phyloP scores from a whole-genome alignment of 257 asterid species.

The Solanum okadae region DNA sequence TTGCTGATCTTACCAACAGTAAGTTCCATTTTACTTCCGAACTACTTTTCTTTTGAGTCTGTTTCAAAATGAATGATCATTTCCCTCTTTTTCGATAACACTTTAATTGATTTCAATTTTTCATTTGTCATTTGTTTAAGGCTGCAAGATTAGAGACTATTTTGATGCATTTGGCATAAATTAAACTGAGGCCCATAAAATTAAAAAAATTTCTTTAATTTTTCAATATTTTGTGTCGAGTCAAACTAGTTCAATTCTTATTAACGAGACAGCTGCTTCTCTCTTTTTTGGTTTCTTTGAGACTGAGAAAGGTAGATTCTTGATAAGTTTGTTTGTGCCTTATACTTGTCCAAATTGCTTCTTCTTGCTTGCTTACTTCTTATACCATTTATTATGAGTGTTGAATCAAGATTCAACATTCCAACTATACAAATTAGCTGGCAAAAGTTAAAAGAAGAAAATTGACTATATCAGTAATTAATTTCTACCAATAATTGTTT shows the following conservation, averaged over 20 bases:
- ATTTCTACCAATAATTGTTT: neutral
- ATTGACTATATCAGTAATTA: neutral
- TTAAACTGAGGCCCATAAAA: accelerated
- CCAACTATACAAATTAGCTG: neutral
- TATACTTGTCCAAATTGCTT: neutral
- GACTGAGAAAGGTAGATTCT: neutral
- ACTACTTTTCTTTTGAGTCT: no score
- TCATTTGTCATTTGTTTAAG: no score
- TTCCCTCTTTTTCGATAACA: no score
- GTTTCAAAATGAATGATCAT: no score
- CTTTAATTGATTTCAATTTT: no score
- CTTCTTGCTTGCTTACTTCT: neutral
- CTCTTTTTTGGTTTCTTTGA: neutral
- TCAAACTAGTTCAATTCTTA: no score
- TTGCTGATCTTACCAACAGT: conserved; percentile 56
- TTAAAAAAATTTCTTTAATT: no score
- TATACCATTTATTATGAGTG: neutral
- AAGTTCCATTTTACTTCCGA: neutral
- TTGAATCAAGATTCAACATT: neutral
- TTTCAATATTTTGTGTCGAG: no score
- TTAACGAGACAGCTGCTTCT: no score
- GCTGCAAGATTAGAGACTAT: accelerated
- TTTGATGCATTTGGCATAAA: no score
- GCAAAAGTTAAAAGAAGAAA: neutral
- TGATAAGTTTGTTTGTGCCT: neutral